Evolutionary conservation across 805 yeast genomes (phyloP), one percentile per base, ranked within the genome.

Genomic region (Wickerhamia fluorescens): DNA sequence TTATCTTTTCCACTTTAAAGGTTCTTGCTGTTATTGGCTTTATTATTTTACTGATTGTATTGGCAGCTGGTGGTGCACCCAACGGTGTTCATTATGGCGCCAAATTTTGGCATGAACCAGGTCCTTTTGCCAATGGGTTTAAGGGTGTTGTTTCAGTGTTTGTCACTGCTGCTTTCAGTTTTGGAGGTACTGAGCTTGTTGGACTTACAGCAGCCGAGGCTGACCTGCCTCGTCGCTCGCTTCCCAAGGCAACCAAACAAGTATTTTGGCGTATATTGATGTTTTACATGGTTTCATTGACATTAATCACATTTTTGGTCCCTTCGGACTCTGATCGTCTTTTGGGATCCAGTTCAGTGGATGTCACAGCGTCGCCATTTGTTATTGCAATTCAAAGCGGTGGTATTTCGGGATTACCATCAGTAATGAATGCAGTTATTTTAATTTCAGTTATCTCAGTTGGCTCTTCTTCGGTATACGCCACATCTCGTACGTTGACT

Each of bases 301-400:
- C 43, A 12, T 38, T 51, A 36, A 41, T 53, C 35, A 45, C 51
- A 12, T 42, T 43, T 24, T 42, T 53, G 33, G 57, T 53, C 15
- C 47, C 53, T 5, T 45, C 40, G 33, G 33, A 35, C 23, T 41
- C 41, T 11, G 27, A 31, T 3, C 26, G 47, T 17, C 53, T 66
- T 37, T 54, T 69, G 31, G 60, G 59, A 13, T 71, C 72, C 34
- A 60, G 70, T 17, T 51, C 68, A 26, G 67, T 62, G 25, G 73
- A 68, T 29, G 80, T 79, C 24, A 56, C 76, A 10, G 82, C 86
- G 8, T 80, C 88, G 10, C 89, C 92, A 10, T 81, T 81, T 42
- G 89, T 81, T 30, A 74, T 82, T 55, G 83, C 89, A 18, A 71
- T 79, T 33, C 60, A 52, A 19, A 63, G 67, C 27, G 81, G 80